Evolutionary conservation across 306 rosid genomes (phyloP), one percentile per base, ranked within the genome.

Genomic region (Sicyos baderoa): DNA sequence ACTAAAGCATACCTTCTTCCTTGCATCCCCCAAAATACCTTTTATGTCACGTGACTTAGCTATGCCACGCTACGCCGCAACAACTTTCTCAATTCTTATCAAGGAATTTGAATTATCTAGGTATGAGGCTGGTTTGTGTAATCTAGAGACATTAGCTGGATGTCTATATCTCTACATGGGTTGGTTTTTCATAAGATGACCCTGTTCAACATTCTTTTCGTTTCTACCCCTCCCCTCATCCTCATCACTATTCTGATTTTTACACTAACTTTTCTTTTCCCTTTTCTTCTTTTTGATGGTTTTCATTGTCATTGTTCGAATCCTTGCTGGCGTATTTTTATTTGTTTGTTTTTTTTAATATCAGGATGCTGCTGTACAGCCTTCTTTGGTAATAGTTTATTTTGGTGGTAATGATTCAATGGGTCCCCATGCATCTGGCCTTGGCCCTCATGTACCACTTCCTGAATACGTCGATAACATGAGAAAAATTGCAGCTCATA

Each of bases 341-440:
- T 76, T 50, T 23, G 16, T 76, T 50, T 23, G 17, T 70, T 67
- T 51, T 40, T 7, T 44, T 53, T 12, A 29, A 37, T 61, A 11
- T n/a, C 78, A 89, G 96, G 95, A 89, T 80, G 90, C 90, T 76
- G 80, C 87, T 54, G 74, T 78, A 19, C 95, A 87, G 63, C 97
- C 96, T 62, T 82, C 96, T 74, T 84, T 91, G 82, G 94, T 91
- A 57, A 82, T 91, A 50, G 97, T 87, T 67, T 91, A 91, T 78
- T 91, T 91, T 76, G 96, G 97, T 0, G 97, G 97, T 47, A 91
- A 91, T 79, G 95, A 91, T 82, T 89, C 96, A 60, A 89, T 91
- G 97, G 97, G 97, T 49, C 72, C 90, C 76, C 96, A 91, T 79
- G 60, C 89, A 14, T 91, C 96, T 48, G 90, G 95, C 76, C 78